Base-by-base conservation (phyloP, 2,329 filamentous ascomycete genomes). In the Ilyonectria destructans region DNA sequence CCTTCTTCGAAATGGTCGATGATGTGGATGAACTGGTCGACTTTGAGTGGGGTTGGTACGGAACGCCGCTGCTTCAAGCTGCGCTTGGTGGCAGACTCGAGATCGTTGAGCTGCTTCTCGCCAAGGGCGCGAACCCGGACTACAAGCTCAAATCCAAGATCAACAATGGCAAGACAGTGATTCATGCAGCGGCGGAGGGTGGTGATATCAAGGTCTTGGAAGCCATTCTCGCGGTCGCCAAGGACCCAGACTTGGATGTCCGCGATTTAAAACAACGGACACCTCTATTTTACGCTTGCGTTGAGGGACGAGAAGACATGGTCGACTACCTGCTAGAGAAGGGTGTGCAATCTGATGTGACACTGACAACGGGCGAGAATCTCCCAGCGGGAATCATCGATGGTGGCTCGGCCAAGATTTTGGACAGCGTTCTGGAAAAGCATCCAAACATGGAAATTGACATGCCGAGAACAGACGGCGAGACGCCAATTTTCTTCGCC, bases 31-130 rank as follows among this genome's bases (percentile, higher is more conserved):
- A 71, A n/a, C 31, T 72, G 37, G 35, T 71, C 52, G 68, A 69
- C 40, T 71, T 73, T 8, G 68, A 73, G 54, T 73, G 70, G 70
- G 70, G 68, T 4, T 66, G 62, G 63, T 65, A 62, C 31, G 68
- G 63, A 19, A 68, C 61, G 12, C 68, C 68, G 8, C 35, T 73
- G 21, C 37, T 67, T 3, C 61, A 67, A 46, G 68, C 68, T 2
- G 56, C 62, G 19, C 62, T 68, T 19, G 68, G 65, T 19, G 65
- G 68, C 2, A 61, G 49, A 10, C 37, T 69, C 13, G 61, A 71
- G 33, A 48, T 45, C 8, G 62, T 66, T 5, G 23, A 69, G 40
- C 19, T 72, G 7, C 52, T 72, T 8, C 68, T 72, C 9, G 26
- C 49, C 15, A 66, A 65, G 13, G 70, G 71, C 2, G 68, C 60